Evolutionary conservation across 148 eudicot species (phyloP), one percentile per base, ranked within the genome.

Genomic region (Rhododendron ovatum): DNA sequence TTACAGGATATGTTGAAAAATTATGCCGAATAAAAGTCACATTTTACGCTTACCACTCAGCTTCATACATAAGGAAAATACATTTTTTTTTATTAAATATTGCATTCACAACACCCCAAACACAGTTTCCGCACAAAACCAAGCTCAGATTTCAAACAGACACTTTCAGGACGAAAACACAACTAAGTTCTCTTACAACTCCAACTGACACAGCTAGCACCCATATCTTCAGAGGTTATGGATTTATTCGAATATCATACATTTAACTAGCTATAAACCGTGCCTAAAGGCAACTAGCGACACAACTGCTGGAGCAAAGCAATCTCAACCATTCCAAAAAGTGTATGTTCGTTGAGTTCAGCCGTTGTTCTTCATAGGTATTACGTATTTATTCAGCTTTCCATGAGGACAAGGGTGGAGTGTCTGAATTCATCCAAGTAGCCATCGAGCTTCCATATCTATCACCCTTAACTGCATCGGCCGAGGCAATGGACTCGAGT

Each of bases 401-500:
- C 76, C 76, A 30, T 1, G 76, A 71, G 76, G 76, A 71, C 14
- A 71, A 71, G 76, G 76, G 76, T 13, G 76, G 76, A 30, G 39
- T 71, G 76, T 71, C 76, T 1, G 76, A 71, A 71, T 71, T 1
- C 76, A 13, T 71, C 76, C 76, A 71, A 30, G 39, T 71, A 13
- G 73, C 0, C 26, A 1, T 1, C 14, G 74, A 1, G 75, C 7
- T 30, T 13, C 0, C 35, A 30, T 69, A 69, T 69, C 75, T 69
- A 28, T 69, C 75, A 69, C 75, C 75, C 75, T 69, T 69, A 13
- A 69, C 75, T 30, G 75, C 75, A 30, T 30, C 20, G 0, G 75
- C 75, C 30, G 75, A 69, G 75, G 84, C 87, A n/a, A 85, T 63
- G 83, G 63, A 45, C 37, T 85, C 87, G 18, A 85, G 83, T 26